These are phyloP conservation scores for Leucocoprinus birnbaumii DNA, from an alignment of 768 basidiomycete genomes.

Conservation along the genomic window DNA sequence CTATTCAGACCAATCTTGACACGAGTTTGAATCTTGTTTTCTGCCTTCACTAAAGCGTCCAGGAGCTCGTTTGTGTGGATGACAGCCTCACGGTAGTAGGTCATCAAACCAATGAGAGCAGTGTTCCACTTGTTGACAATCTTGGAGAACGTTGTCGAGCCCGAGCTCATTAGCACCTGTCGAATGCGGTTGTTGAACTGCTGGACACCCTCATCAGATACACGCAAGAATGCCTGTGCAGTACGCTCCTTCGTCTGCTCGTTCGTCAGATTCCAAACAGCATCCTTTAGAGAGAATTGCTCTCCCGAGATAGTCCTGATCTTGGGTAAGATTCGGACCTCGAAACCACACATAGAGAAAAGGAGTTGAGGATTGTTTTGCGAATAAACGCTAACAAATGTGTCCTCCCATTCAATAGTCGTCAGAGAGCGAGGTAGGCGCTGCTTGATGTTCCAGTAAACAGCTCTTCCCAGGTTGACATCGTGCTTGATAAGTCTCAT, in stretches of 20 bases:
- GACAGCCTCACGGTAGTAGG: slow-evolving; percentile 96
- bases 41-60: slow-evolving; percentile 95
- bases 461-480: slow-evolving; percentile 97
- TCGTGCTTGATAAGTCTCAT: slow-evolving; percentile 99
- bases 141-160: slow-evolving; percentile 98
- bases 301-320: slow-evolving; percentile 94
- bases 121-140: slow-evolving; percentile 99
- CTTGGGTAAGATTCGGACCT: slow-evolving; percentile 97
- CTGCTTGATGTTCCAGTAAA: slow-evolving; percentile 99
- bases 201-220: slow-evolving; percentile 95
- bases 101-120: slow-evolving; percentile 93
- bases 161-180: slow-evolving; percentile 97
- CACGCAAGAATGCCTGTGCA: slow-evolving; percentile 95
- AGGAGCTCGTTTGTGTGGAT: slow-evolving; percentile 96
- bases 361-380: slow-evolving; percentile 96
- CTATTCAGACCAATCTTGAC: slow-evolving; percentile 99
- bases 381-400: slow-evolving; percentile 95
- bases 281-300: slow-evolving; percentile 94
- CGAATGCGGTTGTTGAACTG: slow-evolving; percentile 98
- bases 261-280: slow-evolving; percentile 96
- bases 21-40: slow-evolving; percentile 99
- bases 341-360: slow-evolving; percentile 98
- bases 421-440: slow-evolving; percentile 92
- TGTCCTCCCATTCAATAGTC: slow-evolving; percentile 99
- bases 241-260: slow-evolving; percentile 98